Evolutionary conservation across 179 eudicot species (phyloP).

Genomic region (Beta macrorhiza): DNA sequence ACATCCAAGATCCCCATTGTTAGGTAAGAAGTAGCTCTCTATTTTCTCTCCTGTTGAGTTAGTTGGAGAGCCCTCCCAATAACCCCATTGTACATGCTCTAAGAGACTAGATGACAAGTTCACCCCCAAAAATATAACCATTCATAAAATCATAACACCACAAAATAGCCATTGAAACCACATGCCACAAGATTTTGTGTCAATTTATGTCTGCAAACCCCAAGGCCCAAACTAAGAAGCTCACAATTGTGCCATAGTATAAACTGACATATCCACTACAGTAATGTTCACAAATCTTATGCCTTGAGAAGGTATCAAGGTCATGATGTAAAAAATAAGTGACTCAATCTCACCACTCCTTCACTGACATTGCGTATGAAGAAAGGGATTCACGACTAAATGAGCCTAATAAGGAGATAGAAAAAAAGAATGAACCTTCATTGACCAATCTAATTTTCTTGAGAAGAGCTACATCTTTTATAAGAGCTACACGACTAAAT

Average conservation of each 20-base stretch:
- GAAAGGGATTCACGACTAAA: not conserved
- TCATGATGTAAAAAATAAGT: not conserved
- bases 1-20: too few species aligned
- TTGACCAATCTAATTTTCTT: not conserved
- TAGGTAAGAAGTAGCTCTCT: too few species aligned
- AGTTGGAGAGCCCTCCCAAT: too few species aligned
- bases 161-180: not conserved
- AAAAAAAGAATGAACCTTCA: not conserved
- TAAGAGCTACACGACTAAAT: too few species aligned
- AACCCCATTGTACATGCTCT: too few species aligned
- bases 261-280: too few species aligned
- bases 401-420: not conserved
- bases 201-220: not conserved
- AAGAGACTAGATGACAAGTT: too few species aligned
- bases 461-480: not conserved
- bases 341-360: not conserved
- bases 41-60: too few species aligned
- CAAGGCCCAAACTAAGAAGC: not conserved
- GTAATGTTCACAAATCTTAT: too few species aligned
- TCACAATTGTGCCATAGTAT: not conserved
- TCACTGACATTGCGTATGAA: not conserved
- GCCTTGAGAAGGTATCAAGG: too few species aligned
- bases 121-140: not conserved
- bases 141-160: not conserved
- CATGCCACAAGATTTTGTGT: not conserved